Base-by-base conservation (phyloP, 2,329 filamentous ascomycete genomes). In the Xylariales sp. region DNA sequence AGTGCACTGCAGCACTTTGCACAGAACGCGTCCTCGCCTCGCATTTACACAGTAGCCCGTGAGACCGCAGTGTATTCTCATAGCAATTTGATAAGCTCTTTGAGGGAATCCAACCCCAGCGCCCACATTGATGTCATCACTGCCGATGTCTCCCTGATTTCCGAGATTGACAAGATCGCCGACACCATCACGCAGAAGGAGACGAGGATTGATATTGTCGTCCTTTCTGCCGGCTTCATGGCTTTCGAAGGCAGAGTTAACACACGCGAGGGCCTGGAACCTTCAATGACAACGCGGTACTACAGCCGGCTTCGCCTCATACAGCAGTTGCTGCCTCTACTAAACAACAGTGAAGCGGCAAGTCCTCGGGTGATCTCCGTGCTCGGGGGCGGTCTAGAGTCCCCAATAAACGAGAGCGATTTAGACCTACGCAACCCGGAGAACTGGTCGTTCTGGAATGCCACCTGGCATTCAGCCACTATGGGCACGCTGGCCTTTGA, bases 281-380 rank as follows among this genome's bases (percentile, higher is more conserved):
- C 61, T 17, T 64, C 68, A 24, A 63, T 67, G 40, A 56, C 67
- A 11, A 65, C 76, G 19, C 65, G 66, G 29, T 76, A 67, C 59
- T 77, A 78, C 56, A 60, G 68, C 6, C 72, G 74, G 21, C 64
- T 71, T 47, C 67, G 70, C 23, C 71, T 75, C 49, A 61, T 69
- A 7, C 38, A 63, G 21, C 69, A 71, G 33, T 62, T 79, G 8
- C 66, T 76, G 28, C 72, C 74, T 0, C 54, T 69, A 1, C 62
- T 78, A n/a, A 54, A 59, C 5, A 50, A 47, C 15, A n/a, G n/a
- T n/a, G n/a, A n/a, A n/a, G 23, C 43, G 5, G 18, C 21, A 11
- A 60, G 69, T 3, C 54, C 61, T 0, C 68, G 74, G 3, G 68
- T 76, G 11, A 60, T 78, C 28, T 66, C 56, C 18, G 62, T 79